These are phyloP conservation scores for Trypanosoma theileri DNA, from an alignment of 208 protist genomes.

Conservation along the genomic window DNA sequence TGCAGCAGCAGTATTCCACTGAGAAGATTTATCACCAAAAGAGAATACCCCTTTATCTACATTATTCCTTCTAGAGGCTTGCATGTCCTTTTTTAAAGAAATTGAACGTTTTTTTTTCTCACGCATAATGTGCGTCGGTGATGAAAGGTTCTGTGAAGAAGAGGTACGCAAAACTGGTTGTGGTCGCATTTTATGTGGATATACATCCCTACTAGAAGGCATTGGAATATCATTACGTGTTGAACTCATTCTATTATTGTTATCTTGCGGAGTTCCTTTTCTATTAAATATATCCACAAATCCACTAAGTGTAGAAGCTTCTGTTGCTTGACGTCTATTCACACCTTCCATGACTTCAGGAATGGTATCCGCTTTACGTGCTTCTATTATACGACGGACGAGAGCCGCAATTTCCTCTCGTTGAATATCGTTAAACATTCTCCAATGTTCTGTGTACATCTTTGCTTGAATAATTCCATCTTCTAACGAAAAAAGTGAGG, in stretches of 20 bases:
- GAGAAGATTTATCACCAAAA: not conserved
- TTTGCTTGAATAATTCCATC: constrained; percentile 22
- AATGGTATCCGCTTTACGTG: constrained; percentile 16
- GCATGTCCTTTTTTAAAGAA: too few relatives aligned
- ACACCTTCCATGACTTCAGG: not conserved
- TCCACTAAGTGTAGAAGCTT: not conserved
- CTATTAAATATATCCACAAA: not conserved
- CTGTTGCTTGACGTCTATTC: not conserved
- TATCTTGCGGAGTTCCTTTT: not conserved
- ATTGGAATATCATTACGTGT: too few relatives aligned
- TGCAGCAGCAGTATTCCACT: constrained; percentile 19
- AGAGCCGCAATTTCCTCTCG: constrained; percentile 44
- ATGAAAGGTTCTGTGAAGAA: too few relatives aligned
- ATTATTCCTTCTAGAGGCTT: too few relatives aligned
- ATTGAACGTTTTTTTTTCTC: too few relatives aligned
- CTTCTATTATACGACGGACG: constrained; percentile 34
- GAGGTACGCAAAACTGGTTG: too few relatives aligned
- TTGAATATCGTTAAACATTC: constrained; percentile 58
- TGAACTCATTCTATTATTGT: not conserved
- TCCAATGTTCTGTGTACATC: constrained; percentile 45
- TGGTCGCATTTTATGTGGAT: too few relatives aligned
- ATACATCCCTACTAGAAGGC: too few relatives aligned
- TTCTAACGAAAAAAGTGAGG: not conserved
- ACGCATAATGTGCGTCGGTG: too few relatives aligned
- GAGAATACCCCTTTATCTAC: not conserved